Evolutionary conservation across 1,284 basidiomycete species (phyloP).

Genomic region (Fomitopsis betulina): DNA sequence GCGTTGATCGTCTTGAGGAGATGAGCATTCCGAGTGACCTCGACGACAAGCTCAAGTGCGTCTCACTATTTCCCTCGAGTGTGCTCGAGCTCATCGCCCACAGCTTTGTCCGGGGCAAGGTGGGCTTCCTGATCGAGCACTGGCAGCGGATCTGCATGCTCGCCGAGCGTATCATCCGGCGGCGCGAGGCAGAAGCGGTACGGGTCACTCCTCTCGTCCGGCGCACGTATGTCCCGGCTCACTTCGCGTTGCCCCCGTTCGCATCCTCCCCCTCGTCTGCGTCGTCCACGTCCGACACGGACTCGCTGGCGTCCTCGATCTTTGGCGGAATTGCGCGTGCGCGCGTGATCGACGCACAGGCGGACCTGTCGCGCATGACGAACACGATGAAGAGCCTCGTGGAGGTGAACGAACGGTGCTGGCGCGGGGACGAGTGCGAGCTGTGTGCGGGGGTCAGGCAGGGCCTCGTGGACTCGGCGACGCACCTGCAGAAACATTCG

Average conservation of each 20-base stretch:
- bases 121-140: constrained; percentile 77
- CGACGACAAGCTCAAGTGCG: constrained; percentile 79
- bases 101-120: constrained; percentile 67
- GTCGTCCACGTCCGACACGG: constrained; percentile 21
- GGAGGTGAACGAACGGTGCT: constrained; percentile 73
- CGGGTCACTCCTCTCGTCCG: constrained; percentile 60
- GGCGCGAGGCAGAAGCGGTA: constrained; percentile 86
- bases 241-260: constrained; percentile 48
- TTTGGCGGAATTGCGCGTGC: constrained; percentile 23
- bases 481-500: constrained; percentile 69
- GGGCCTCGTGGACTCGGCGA: constrained; percentile 65
- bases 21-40: constrained; percentile 90
- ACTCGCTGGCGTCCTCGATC: constrained; percentile 22
- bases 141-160: constrained; percentile 88
- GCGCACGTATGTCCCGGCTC: constrained; percentile 60
- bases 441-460: constrained; percentile 76
- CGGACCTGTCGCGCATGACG: constrained; percentile 77
- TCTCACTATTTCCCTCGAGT: neutral
- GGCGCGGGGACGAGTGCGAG: constrained; percentile 79
- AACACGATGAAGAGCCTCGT: constrained; percentile 76
- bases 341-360: constrained; percentile 44
- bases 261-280: constrained; percentile 21
- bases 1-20: constrained; percentile 80
- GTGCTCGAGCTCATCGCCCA: constrained; percentile 1
- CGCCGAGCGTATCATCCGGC: constrained; percentile 80